Percentiles rank a stretch among this genome's conserved stretches.
Conservation (phyloP, 441 rosid species). For the Arabidopsis lyrata region DNA sequence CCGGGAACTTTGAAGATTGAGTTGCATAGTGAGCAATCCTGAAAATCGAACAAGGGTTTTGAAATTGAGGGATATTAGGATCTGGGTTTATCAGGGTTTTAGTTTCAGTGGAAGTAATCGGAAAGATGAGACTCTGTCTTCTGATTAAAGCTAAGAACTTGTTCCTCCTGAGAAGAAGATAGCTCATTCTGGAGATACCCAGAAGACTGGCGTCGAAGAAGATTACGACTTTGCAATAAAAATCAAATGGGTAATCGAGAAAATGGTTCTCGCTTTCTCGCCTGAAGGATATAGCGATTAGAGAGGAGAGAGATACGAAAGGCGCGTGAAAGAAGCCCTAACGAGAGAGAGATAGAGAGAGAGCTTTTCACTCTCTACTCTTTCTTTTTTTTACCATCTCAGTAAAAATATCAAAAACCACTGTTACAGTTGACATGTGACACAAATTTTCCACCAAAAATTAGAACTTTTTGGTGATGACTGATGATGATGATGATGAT, state of each 20-base stretch:
- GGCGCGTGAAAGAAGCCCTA: constrained; percentile 32
- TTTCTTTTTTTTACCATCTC: neutral
- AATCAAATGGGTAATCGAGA: neutral
- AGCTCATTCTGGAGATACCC: constrained; percentile 51
- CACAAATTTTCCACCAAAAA: neutral
- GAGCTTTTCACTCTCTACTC: neutral
- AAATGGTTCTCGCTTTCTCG: constrained; percentile 7
- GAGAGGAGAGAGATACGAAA: constrained; percentile 7
- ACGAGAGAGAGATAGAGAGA: neutral
- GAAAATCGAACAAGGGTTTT: constrained; percentile 42
- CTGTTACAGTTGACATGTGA: neutral
- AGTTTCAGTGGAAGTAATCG: neutral
- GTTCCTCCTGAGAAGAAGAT: constrained; percentile 23
- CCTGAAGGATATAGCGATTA: constrained; percentile 20
- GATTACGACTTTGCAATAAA: constrained; percentile 18
- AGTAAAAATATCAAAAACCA: neutral
- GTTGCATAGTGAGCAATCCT: constrained; percentile 54
- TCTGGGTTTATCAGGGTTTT: constrained; percentile 48
- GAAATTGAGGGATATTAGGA: constrained; percentile 38
- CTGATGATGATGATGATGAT: neutral
- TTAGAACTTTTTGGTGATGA: neutral
- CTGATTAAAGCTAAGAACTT: constrained; percentile 8
- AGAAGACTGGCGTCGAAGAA: neutral
- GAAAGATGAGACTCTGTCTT: neutral
- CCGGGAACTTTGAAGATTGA: constrained; percentile 71